Evolutionary conservation across 148 eudicot species (phyloP).

Genomic region (Persicaria tinctoria): DNA sequence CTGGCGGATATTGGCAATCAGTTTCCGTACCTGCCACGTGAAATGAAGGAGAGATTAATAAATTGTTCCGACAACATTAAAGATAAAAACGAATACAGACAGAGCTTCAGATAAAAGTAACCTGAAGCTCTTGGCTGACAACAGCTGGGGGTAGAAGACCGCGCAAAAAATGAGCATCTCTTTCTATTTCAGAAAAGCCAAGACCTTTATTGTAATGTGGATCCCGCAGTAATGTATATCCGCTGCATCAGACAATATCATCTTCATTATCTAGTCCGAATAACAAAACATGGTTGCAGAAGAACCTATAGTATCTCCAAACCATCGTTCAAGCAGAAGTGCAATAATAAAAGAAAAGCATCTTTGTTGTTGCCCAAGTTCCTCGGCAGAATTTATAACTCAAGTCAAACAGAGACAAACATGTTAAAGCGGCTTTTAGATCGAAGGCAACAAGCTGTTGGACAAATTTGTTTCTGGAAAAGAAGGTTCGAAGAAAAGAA

Average conservation of each 20-base stretch:
- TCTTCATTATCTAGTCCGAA: neutral
- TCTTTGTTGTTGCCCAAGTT: neutral
- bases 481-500: neutral
- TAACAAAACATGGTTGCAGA: neutral
- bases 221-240: conserved; percentile 84
- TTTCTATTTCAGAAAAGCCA: conserved; percentile 77
- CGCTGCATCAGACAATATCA: conserved; percentile 37
- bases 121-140: conserved; percentile 76
- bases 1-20: conserved; percentile 81
- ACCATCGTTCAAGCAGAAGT: neutral
- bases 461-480: neutral
- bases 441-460: neutral
- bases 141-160: conserved; percentile 95
- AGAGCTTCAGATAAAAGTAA: conserved; percentile 18
- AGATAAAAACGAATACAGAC: neutral
- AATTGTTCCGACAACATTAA: neutral
- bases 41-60: neutral
- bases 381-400: neutral
- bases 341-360: neutral
- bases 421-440: neutral
- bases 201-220: conserved; percentile 95
- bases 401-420: neutral
- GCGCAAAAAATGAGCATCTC: conserved; percentile 83
- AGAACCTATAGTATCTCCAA: neutral
- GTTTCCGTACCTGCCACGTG: conserved; percentile 63